phyloP scores from a whole-genome alignment of 805 yeast genomes.

The Candida morakotiae region DNA sequence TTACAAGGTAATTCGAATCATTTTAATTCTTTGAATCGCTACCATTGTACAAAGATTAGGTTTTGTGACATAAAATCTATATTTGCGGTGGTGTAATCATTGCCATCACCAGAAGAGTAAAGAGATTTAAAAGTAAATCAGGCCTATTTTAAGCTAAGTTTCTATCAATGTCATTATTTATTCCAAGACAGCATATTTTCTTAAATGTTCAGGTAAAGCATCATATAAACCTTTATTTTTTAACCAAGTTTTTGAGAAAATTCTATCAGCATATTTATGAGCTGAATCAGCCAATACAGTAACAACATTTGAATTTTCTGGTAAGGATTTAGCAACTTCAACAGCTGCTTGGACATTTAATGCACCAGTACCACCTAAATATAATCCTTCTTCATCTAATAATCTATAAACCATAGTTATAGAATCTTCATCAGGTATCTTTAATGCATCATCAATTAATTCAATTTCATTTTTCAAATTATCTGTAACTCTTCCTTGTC shows the following conservation, averaged over 20 bases:
- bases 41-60: no score
- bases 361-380: slow-evolving; percentile 87
- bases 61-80: no score
- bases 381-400: slow-evolving; percentile 86
- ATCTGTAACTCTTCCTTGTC: slow-evolving; percentile 89
- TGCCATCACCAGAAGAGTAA: no score
- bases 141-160: no score
- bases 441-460: slow-evolving; percentile 74
- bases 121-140: no score
- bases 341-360: slow-evolving; percentile 88
- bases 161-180: slow-evolving; percentile 10
- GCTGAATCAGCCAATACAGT: slow-evolving; percentile 90
- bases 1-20: no score
- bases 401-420: slow-evolving; percentile 81
- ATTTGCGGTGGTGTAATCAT: no score
- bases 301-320: slow-evolving; percentile 77
- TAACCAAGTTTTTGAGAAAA: slow-evolving; percentile 77
- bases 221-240: slow-evolving; percentile 61
- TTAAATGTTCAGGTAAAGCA: slow-evolving; percentile 65
- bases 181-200: slow-evolving; percentile 54
- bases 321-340: slow-evolving; percentile 68
- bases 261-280: slow-evolving; percentile 78
- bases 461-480: slow-evolving; percentile 72
- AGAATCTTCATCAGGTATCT: slow-evolving; percentile 73
- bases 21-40: no score